Percentiles rank a stretch among this genome's conserved stretches.
Conservation (phyloP, 139 green algal genomes). For the Chlorella sp. region DNA sequence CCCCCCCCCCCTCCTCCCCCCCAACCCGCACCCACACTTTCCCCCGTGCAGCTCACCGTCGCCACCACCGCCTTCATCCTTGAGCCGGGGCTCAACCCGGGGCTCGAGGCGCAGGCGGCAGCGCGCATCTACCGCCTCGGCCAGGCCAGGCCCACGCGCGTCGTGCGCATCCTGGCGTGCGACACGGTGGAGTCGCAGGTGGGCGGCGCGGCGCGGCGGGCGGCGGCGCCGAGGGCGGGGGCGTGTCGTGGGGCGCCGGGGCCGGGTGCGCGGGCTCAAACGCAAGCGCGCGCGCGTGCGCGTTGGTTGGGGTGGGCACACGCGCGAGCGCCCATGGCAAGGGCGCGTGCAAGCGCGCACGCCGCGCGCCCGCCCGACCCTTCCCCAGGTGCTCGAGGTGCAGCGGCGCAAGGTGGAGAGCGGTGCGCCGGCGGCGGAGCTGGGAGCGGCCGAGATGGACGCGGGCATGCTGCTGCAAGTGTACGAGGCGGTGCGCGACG, state of each 20-base stretch:
- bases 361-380: background rate
- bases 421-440: background rate
- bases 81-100: slow-evolving; percentile 59
- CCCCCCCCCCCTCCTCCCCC: too few relatives aligned
- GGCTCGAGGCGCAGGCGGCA: slow-evolving; percentile 56
- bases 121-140: slow-evolving; percentile 63
- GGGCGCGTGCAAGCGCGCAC: too few relatives aligned
- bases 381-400: slow-evolving; percentile 22
- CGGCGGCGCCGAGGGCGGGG: background rate
- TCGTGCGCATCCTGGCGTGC: slow-evolving; percentile 46
- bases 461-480: slow-evolving; percentile 19
- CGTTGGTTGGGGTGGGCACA: too few relatives aligned
- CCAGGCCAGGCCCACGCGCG: slow-evolving; percentile 50
- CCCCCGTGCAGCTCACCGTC: too few relatives aligned
- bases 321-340: too few relatives aligned
- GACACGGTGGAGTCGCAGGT: slow-evolving; percentile 43
- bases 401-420: slow-evolving; percentile 41
- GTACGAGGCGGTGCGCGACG: too few relatives aligned
- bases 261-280: background rate
- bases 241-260: background rate
- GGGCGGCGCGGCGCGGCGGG: slow-evolving; percentile 17
- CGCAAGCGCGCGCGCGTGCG: slow-evolving; percentile 3
- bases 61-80: slow-evolving; percentile 60
- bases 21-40: too few relatives aligned
- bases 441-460: slow-evolving; percentile 12